Evolutionary conservation across 2,329 filamentous ascomycete species (phyloP).

Genomic region (Exophiala xenobiotica): DNA sequence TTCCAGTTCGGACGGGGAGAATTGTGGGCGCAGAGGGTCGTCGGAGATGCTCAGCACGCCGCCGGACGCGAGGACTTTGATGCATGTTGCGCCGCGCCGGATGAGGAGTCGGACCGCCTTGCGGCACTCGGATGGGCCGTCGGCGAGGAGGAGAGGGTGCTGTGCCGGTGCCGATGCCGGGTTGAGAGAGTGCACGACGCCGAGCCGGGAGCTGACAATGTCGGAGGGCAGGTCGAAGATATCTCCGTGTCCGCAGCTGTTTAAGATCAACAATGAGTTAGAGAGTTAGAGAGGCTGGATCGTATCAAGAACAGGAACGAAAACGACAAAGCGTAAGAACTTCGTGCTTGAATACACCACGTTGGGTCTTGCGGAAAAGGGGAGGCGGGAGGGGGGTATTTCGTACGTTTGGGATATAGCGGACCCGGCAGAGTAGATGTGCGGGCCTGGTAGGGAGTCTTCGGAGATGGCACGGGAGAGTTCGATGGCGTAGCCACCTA

Average conservation of each 20-base stretch:
- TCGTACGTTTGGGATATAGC: conserved; percentile 50
- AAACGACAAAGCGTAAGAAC: no score
- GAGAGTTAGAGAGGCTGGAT: no score
- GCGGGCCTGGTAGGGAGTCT: conserved; percentile 48
- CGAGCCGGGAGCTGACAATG: conserved; percentile 21
- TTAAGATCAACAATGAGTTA: no score
- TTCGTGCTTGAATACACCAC: not conserved
- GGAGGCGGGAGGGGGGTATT: no score
- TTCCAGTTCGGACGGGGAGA: conserved; percentile 46
- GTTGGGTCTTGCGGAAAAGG: no score
- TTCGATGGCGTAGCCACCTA: conserved; percentile 50
- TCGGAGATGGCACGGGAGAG: conserved; percentile 45
- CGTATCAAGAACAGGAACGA: no score
- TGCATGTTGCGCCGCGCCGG: conserved; percentile 49
- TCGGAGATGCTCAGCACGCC: conserved; percentile 47
- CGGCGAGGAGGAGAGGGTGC: conserved; percentile 36
- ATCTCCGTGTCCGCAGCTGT: no score
- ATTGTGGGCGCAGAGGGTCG: conserved; percentile 46
- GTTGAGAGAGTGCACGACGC: conserved; percentile 23
- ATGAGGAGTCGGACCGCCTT: conserved; percentile 45
- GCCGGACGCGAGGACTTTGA: conserved; percentile 50
- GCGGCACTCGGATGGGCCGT: conserved; percentile 49
- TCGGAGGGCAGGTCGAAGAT: conserved; percentile 39
- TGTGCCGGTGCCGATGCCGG: conserved; percentile 12
- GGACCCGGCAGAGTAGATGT: conserved; percentile 49